phyloP scores from a whole-genome alignment of 1,284 basidiomycete genomes.

The Butyriboletus appendiculatus region DNA sequence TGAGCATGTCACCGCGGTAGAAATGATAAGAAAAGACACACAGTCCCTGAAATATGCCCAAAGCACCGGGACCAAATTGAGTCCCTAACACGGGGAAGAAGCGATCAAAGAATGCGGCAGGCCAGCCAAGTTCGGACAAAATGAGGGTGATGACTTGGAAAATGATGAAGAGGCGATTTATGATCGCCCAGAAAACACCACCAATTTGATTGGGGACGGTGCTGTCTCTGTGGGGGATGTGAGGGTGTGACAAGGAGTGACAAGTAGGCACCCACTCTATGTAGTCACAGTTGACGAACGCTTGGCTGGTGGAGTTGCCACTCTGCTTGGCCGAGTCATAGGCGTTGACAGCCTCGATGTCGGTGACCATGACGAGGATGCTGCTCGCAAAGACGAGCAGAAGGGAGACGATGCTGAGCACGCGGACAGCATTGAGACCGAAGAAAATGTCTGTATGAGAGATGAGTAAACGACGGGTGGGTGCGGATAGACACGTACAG shows the following conservation, averaged over 20 bases:
- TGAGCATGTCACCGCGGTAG: constrained; percentile 5
- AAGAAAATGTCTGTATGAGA: constrained; percentile 64
- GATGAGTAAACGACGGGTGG: constrained; percentile 2
- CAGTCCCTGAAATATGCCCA: constrained; percentile 84
- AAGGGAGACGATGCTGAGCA: constrained; percentile 78
- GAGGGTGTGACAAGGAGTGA: constrained; percentile 9
- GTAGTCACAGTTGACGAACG: constrained; percentile 68
- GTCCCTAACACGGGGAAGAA: constrained; percentile 85
- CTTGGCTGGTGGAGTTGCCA: constrained; percentile 33
- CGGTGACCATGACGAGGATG: constrained; percentile 77
- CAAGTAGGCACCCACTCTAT: constrained; percentile 55
- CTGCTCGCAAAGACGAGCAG: constrained; percentile 80
- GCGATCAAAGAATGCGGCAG: constrained; percentile 71
- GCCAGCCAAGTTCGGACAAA: constrained; percentile 81
- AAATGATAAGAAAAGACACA: constrained; percentile 38
- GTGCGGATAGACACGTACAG: constrained; percentile 35
- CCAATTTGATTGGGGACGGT: constrained; percentile 90
- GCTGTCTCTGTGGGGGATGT: constrained; percentile 51
- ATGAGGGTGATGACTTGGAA: constrained; percentile 79
- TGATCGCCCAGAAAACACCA: constrained; percentile 86
- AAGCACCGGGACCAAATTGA: constrained; percentile 78
- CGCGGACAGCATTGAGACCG: constrained; percentile 75
- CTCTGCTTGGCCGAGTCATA: constrained; percentile 49
- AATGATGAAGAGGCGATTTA: constrained; percentile 83
- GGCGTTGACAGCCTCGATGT: constrained; percentile 74